A percentile compares a stretch with the other conserved stretches of the same genome.
phyloP scores from a whole-genome alignment of 208 protist species.

The Acanthamoeba polyphaga region DNA sequence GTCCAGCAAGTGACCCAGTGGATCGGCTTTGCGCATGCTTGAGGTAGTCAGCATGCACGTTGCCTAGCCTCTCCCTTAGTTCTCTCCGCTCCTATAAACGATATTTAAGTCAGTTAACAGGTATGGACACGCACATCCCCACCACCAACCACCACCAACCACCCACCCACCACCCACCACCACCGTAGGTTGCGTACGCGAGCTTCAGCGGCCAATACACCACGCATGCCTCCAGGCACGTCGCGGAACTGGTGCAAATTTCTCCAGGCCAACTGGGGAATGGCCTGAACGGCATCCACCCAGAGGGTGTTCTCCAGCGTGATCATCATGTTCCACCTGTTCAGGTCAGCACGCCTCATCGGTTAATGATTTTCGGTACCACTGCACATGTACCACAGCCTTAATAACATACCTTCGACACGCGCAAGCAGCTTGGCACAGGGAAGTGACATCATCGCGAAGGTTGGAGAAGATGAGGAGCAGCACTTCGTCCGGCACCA shows the following conservation, averaged over 20 bases:
- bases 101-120: background rate
- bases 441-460: background rate
- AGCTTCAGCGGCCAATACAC: background rate
- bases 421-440: background rate
- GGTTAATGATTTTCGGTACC: background rate
- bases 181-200: background rate
- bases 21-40: background rate
- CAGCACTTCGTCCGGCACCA: constrained; percentile 12
- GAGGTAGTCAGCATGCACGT: background rate
- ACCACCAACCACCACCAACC: too few species aligned
- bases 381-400: background rate
- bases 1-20: too few species aligned
- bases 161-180: too few species aligned
- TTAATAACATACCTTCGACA: background rate
- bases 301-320: constrained; percentile 3
- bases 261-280: background rate
- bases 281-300: background rate
- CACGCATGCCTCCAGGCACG: background rate
- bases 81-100: background rate
- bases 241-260: background rate
- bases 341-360: too few species aligned
- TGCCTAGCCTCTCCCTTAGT: background rate
- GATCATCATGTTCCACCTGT: constrained; percentile 26
- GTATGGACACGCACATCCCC: too few species aligned
- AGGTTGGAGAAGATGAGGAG: constrained; percentile 15